phyloP scores from a whole-genome alignment of 2,329 filamentous ascomycete species.

The Neonectria ditissima region DNA sequence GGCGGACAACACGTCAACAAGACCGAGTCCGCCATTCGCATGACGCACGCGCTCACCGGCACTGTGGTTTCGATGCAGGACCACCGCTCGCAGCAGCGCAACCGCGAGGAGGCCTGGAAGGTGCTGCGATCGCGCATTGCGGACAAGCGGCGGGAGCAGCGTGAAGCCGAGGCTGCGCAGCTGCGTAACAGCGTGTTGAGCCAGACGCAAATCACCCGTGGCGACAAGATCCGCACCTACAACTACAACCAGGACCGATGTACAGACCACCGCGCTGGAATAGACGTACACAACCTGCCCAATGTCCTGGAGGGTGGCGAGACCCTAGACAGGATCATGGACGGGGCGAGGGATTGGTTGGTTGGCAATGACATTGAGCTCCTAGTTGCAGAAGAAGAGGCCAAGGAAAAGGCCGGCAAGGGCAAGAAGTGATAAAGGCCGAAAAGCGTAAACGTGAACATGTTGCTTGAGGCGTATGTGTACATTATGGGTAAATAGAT shows the following conservation, averaged over 20 bases:
- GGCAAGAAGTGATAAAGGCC: slow-evolving; percentile 21
- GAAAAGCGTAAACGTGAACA: not conserved
- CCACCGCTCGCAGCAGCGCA: slow-evolving; percentile 87
- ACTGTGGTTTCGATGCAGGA: slow-evolving; percentile 94
- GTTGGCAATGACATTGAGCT: slow-evolving; percentile 79
- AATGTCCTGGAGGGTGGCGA: slow-evolving; percentile 82
- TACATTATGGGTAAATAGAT: not conserved
- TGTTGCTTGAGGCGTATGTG: not conserved
- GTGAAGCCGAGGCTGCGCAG: slow-evolving; percentile 82
- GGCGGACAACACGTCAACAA: slow-evolving; percentile 99
- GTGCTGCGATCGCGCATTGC: slow-evolving; percentile 85
- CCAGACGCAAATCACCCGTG: slow-evolving; percentile 84
- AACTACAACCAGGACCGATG: slow-evolving; percentile 82
- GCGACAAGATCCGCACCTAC: slow-evolving; percentile 95
- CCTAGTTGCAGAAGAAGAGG: slow-evolving; percentile 73
- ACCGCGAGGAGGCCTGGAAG: slow-evolving; percentile 88
- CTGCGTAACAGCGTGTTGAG: slow-evolving; percentile 84
- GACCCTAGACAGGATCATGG: slow-evolving; percentile 79
- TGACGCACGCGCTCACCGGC: slow-evolving; percentile 90
- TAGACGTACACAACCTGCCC: slow-evolving; percentile 83
- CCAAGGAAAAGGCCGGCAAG: slow-evolving; percentile 43
- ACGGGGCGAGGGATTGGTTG: slow-evolving; percentile 82
- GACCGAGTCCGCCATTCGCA: slow-evolving; percentile 92
- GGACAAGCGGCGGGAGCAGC: slow-evolving; percentile 80
- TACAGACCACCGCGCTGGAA: slow-evolving; percentile 86